Evolutionary conservation across 73 alveolate species (phyloP).

Genomic region (Blepharisma stoltei): DNA sequence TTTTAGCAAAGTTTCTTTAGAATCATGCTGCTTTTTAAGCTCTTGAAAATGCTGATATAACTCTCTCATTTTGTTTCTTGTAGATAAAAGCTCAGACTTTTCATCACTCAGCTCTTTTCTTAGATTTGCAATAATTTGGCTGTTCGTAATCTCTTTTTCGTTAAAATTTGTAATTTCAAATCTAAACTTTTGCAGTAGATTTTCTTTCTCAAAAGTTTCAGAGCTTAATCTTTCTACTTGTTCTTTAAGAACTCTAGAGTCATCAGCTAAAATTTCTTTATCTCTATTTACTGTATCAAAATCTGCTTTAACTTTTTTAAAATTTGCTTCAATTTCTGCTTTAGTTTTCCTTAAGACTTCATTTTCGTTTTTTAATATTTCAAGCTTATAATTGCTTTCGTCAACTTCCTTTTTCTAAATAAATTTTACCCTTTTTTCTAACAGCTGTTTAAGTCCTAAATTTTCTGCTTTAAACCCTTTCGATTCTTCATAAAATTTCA

Average conservation of each 20-base stretch:
- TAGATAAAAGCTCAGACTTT: not conserved
- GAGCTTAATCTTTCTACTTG: not conserved
- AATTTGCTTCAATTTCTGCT: not conserved
- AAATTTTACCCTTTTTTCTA: not conserved
- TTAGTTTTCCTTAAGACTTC: slow-evolving; percentile 10
- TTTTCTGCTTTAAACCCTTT: slow-evolving; percentile 2
- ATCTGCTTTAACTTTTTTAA: not conserved
- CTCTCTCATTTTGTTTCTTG: too few species aligned
- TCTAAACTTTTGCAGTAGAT: not conserved
- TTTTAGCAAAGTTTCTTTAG: too few species aligned
- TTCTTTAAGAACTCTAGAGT: not conserved
- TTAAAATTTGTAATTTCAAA: not conserved
- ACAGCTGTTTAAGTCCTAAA: not conserved
- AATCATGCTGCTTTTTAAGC: too few species aligned
- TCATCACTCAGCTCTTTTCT: not conserved
- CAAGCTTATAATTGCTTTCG: not conserved
- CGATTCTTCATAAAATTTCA: slow-evolving; percentile 7
- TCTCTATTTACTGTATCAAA: not conserved
- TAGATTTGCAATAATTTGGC: not conserved
- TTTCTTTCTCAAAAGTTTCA: not conserved
- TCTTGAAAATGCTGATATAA: too few species aligned
- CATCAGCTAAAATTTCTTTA: not conserved
- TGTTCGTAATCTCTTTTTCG: not conserved
- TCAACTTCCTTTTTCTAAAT: slow-evolving; percentile 6
- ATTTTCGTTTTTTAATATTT: not conserved